phyloP scores from a whole-genome alignment of 1,284 basidiomycete genomes.

The Chondrostereum purpureum region DNA sequence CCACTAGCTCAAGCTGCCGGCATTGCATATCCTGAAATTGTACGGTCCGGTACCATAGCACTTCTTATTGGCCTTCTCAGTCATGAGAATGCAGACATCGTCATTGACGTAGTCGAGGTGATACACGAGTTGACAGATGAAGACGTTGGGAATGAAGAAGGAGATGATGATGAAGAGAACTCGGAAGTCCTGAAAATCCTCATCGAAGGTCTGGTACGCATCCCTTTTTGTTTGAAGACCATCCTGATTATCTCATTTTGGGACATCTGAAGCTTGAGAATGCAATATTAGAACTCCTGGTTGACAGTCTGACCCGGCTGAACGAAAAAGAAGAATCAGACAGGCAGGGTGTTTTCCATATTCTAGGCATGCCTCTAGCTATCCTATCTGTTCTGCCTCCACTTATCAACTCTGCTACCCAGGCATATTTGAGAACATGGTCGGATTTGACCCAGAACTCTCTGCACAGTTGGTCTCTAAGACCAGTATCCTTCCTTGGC shows the following conservation, averaged over 20 bases:
- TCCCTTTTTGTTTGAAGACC: not conserved
- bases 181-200: constrained; percentile 67
- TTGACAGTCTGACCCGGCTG: constrained; percentile 81
- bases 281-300: constrained; percentile 82
- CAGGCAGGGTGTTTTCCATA: constrained; percentile 84
- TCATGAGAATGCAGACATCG: constrained; percentile 92
- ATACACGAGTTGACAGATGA: constrained; percentile 95
- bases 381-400: constrained; percentile 7
- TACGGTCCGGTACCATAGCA: constrained; percentile 66
- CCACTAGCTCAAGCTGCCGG: constrained; percentile 85
- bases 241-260: constrained; percentile 5
- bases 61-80: constrained; percentile 79
- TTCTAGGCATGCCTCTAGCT: constrained; percentile 66
- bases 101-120: constrained; percentile 85
- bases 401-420: constrained; percentile 1
- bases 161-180: constrained; percentile 62
- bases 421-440: constrained; percentile 91
- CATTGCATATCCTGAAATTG: constrained; percentile 85
- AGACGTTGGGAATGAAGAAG: constrained; percentile 79
- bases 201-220: constrained; percentile 67
- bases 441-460: constrained; percentile 78
- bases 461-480: constrained; percentile 64
- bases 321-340: constrained; percentile 86
- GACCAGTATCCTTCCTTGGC: constrained; percentile 75
- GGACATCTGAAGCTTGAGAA: constrained; percentile 55